phyloP scores from a whole-genome alignment of 768 basidiomycete genomes.

The Pleurotus cornucopiae region DNA sequence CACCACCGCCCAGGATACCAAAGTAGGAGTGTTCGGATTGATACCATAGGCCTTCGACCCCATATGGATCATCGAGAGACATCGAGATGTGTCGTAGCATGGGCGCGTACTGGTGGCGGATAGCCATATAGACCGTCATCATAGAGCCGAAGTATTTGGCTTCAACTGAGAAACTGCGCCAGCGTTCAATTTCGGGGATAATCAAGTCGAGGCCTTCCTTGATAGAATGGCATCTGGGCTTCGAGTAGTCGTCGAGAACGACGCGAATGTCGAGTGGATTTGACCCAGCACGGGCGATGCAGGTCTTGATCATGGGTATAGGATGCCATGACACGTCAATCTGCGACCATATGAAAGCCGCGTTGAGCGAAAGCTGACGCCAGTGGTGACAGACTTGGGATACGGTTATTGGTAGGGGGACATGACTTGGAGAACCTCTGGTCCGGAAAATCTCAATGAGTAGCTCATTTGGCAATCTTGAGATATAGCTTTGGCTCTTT shows the following conservation, averaged over 20 bases:
- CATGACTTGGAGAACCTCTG: neutral
- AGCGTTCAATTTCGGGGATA: constrained; percentile 5
- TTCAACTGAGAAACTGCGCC: constrained; percentile 1
- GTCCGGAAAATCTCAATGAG: neutral
- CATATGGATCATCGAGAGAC: neutral
- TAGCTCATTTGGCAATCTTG: constrained; percentile 1
- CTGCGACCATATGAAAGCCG: constrained; percentile 1
- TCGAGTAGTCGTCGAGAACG: constrained; percentile 5
- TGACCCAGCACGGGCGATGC: constrained; percentile 1
- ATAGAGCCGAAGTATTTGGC: constrained; percentile 5
- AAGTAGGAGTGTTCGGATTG: constrained; percentile 6
- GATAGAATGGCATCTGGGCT: constrained; percentile 2
- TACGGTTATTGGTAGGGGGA: neutral
- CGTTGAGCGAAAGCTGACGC: constrained; percentile 1
- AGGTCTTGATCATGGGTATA: neutral
- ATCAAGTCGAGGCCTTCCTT: constrained; percentile 3
- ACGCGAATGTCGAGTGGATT: constrained; percentile 4
- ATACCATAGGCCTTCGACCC: constrained; percentile 3
- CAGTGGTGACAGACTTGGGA: constrained; percentile 4
- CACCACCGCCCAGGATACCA: constrained; percentile 2
- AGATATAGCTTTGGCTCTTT: neutral
- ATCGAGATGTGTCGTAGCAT: neutral
- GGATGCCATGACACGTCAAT: constrained; percentile 7
- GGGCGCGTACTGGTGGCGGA: constrained; percentile 5
- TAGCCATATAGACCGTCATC: constrained; percentile 2